These are phyloP conservation scores for Fusarium coffeatum DNA, from an alignment of 2,329 filamentous ascomycete species.

Conservation along the genomic window DNA sequence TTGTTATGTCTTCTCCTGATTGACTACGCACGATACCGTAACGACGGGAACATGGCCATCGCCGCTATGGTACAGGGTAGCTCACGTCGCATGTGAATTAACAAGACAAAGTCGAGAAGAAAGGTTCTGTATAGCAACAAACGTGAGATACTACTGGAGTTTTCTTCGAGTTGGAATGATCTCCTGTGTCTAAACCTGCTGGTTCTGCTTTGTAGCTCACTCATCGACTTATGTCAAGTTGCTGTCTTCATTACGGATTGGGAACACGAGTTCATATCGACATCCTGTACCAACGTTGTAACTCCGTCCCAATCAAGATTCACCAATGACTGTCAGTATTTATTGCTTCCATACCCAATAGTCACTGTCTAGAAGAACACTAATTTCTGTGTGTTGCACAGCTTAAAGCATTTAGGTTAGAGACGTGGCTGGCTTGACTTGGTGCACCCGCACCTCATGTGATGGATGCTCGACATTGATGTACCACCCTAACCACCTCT, in stretches of 20 bases:
- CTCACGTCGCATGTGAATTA: not conserved
- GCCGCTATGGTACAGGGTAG: not conserved
- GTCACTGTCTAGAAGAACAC: not conserved
- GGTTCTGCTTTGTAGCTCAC: not conserved
- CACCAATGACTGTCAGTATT: not conserved
- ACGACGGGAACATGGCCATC: not conserved
- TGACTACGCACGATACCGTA: not conserved
- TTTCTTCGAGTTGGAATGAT: not conserved
- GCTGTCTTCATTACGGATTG: not conserved
- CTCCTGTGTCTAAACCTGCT: fast-evolving
- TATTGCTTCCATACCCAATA: not conserved
- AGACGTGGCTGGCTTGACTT: not conserved
- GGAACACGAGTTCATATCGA: fast-evolving
- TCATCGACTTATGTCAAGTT: not conserved
- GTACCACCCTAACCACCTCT: not conserved
- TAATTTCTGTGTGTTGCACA: not conserved
- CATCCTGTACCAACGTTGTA: not conserved
- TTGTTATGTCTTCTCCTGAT: not conserved
- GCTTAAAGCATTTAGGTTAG: not conserved
- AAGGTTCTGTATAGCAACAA: not conserved
- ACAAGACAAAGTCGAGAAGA: not conserved
- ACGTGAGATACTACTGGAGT: not conserved
- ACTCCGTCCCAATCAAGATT: not conserved
- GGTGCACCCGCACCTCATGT: not conserved
- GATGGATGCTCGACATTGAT: not conserved